Base-by-base conservation (phyloP, 1,284 basidiomycete genomes). In the Heterobasidion irregulare region DNA sequence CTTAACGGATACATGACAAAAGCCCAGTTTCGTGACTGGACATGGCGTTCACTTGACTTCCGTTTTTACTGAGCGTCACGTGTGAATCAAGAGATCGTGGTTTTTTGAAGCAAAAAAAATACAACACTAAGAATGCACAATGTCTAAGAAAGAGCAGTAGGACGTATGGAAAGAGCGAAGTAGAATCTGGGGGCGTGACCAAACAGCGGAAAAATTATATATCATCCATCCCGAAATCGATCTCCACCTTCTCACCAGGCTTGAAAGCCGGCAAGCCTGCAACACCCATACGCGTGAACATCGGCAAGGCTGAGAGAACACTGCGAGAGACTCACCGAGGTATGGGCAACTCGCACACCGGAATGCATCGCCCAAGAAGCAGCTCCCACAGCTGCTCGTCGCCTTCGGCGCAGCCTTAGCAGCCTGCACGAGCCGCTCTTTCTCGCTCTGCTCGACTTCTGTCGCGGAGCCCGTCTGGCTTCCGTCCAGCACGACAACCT, bases 321-420 rank as follows among this genome's bases (percentile, higher is more conserved):
- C 53, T 57, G 16, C 2, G 9, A 18, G 53, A 50, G 34, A 80
- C 87, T 62, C 62, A 96, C 94, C 96, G 50, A 94, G 78, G 71
- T 98, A 99, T 33, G 96, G 97, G 70, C 96, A 99, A 57, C 91
- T 84, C 16, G 86, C 89, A 71, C 96, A 99, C 63, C 96, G 77
- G 75, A 99, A 99, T 1, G 96, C 97, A 71, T 99, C 96, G 9
- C 96, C 97, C 52, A 99, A 75, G 77, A 94, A 98, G 75, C 96
- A 99, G 71, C 80, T 97, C n/a, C 94, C 95, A 74, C 96, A 99
- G 65, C 92, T 94, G 67, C 91, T 94, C 50, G 94, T 98, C 62
- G 89, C 89, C 73, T 92, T 92, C 50, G 85, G 82, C 19, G 86
- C 81, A 26, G 78, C 78, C 62, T 77, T 81, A 2, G 84, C 86